Evolutionary conservation across 768 basidiomycete species (phyloP), one percentile per base, ranked within the genome.

Genomic region (Tephrocybe sp.): DNA sequence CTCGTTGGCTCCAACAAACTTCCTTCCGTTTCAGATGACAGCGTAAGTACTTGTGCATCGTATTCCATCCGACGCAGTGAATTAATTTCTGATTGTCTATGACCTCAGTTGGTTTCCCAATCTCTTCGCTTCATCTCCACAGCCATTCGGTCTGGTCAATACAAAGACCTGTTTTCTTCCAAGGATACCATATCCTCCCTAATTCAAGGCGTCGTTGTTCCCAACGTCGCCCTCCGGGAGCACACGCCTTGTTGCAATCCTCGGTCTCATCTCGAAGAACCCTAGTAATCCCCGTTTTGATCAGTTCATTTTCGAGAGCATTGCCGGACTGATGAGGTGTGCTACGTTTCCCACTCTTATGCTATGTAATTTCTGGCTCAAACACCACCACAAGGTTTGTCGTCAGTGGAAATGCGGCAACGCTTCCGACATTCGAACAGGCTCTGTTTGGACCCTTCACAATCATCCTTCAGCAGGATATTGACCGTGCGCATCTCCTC

Each of bases 201-300:
- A 48, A 82, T 92, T 4, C 84, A 93, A 65, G 88, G 90, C 45
- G 91, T 98, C 49, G 87, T 97, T 21, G 77, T 98, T 22, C 94
- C 95, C n/a, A 97, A 97, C 59, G 90, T 97, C 50, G 73, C 80
- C 12, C 74, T 98, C 12, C 80, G 94, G 53, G 86, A 88, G 31
- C 88, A 92, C 65, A 34, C 84, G 88, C 11, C 79, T 99, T 7
- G 90, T 97, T 47, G 67, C 70, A 22, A 94, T 98, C 60, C 76
- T 97, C 24, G 86, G 88, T 11, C 78, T 86, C 47, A 93, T 95
- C 58, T 91, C 88, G 52, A 91, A 88, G 71, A 99, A 99, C 64
- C 95, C 97, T 13, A 93, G 90, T 64, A 99, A 99, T 67, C 97
- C 97, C 1, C 85, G 87, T 57, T 98, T 99, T 68, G 94, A 97